phyloP scores from a whole-genome alignment of 805 yeast species.

The Candida montana region DNA sequence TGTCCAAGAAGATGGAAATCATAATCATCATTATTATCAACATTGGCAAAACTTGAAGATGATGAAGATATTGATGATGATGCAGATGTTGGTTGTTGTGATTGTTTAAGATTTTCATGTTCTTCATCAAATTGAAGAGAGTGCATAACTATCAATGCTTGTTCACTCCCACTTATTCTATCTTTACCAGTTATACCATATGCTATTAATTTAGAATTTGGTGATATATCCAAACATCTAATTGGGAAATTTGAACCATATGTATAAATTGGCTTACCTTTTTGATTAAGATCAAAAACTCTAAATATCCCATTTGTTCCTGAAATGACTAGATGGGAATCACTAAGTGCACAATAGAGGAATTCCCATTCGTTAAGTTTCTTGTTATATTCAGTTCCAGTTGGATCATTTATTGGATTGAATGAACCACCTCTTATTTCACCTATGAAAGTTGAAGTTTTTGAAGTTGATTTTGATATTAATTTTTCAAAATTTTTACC shows the following conservation, averaged over 20 bases:
- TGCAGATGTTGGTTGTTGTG: not conserved
- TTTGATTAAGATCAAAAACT: slow-evolving; percentile 50
- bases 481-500: slow-evolving; percentile 46
- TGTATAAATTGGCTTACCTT: slow-evolving; percentile 63
- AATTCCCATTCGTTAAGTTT: slow-evolving; percentile 52
- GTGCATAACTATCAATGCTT: slow-evolving; percentile 68
- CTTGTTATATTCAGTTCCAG: slow-evolving; percentile 16
- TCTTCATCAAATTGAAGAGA: slow-evolving; percentile 21
- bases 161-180: slow-evolving; percentile 60
- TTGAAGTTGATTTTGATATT: slow-evolving; percentile 12
- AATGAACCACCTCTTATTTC: slow-evolving; percentile 17
- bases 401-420: slow-evolving; percentile 6
- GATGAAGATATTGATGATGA: slow-evolving; percentile 1
- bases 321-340: slow-evolving; percentile 54
- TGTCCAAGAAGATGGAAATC: slow-evolving; percentile 9
- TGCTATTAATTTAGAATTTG: slow-evolving; percentile 60
- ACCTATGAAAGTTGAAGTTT: slow-evolving; percentile 9
- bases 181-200: slow-evolving; percentile 82
- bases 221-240: slow-evolving; percentile 69
- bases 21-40: slow-evolving; percentile 1
- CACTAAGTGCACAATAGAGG: slow-evolving; percentile 53
- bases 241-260: slow-evolving; percentile 71
- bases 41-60: not conserved
- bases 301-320: slow-evolving; percentile 68
- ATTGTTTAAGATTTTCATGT: not conserved